phyloP scores from a whole-genome alignment of 495 filamentous ascomycete species.

The Daldinia bambusicola region DNA sequence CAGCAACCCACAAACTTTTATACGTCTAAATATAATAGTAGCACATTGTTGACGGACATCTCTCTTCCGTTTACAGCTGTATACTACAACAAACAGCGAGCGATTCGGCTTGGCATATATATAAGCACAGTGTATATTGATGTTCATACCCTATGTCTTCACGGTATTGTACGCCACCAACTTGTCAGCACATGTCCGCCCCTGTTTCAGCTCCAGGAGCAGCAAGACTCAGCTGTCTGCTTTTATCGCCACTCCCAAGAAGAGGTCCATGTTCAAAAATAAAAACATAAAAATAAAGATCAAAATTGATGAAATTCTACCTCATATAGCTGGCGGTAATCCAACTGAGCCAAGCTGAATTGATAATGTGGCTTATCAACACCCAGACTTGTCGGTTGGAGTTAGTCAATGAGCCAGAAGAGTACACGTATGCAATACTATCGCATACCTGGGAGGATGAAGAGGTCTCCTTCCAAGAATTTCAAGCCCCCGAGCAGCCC shows the following conservation, averaged over 20 bases:
- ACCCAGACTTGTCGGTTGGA: not conserved
- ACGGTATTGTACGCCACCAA: not conserved
- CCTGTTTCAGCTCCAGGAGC: not conserved
- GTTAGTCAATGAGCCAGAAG: not conserved
- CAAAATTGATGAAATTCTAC: not conserved
- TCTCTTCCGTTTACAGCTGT: not conserved
- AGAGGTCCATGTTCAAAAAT: not conserved
- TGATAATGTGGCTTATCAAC: conserved; percentile 18
- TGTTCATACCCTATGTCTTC: not conserved
- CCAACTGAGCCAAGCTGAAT: not conserved
- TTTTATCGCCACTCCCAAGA: not conserved
- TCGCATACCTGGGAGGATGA: conserved; percentile 57
- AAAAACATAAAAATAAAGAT: too few species aligned
- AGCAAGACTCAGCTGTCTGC: not conserved
- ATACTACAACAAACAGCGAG: not conserved
- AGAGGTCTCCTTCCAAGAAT: conserved; percentile 52
- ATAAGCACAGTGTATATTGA: not conserved
- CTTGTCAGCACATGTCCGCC: not conserved
- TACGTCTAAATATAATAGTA: too few species aligned
- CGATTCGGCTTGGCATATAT: not conserved
- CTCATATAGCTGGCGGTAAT: not conserved
- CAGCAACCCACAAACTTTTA: too few species aligned
- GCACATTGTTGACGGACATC: not conserved
- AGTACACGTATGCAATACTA: conserved; percentile 53
- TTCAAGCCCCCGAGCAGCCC: not conserved